Conservation (phyloP, 768 basidiomycete genomes). For the Clitopilus passeckerianus region DNA sequence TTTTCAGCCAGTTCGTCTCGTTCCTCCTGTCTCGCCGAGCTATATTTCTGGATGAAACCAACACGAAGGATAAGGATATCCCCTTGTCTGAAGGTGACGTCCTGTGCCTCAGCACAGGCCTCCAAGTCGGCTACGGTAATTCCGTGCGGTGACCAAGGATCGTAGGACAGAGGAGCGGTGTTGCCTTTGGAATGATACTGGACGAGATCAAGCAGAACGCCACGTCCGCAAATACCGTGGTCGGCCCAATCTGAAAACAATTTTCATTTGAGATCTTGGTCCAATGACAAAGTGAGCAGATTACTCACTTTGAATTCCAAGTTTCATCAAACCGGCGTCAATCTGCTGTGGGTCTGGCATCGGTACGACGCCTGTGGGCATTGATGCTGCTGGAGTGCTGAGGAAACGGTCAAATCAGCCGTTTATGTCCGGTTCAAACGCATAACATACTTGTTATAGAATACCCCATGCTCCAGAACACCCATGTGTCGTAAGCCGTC, state of each 20-base stretch:
- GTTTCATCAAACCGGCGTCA: slow-evolving; percentile 39
- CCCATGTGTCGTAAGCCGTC: slow-evolving; percentile 62
- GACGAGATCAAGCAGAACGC: slow-evolving; percentile 63
- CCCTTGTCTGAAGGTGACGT: slow-evolving; percentile 50
- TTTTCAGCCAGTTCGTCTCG: slow-evolving; percentile 35
- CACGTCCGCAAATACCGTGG: slow-evolving; percentile 67
- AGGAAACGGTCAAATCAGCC: neutral
- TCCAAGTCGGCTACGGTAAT: slow-evolving; percentile 52
- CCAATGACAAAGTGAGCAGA: neutral
- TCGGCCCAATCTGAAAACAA: slow-evolving; percentile 58
- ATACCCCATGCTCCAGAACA: slow-evolving; percentile 44
- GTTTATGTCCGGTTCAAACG: neutral
- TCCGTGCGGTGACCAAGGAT: slow-evolving; percentile 55
- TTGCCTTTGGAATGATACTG: slow-evolving; percentile 39
- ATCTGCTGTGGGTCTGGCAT: slow-evolving; percentile 45
- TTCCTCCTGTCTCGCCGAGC: slow-evolving; percentile 33
- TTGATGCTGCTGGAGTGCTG: slow-evolving; percentile 37
- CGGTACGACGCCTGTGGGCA: slow-evolving; percentile 41
- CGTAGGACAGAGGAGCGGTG: slow-evolving; percentile 40
- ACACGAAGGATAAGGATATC: slow-evolving; percentile 59
- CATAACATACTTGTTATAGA: slow-evolving; percentile 53
- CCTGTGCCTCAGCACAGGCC: slow-evolving; percentile 53
- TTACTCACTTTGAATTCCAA: slow-evolving; percentile 67
- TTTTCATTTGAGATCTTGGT: neutral
- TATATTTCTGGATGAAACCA: slow-evolving; percentile 60